Percentiles rank a stretch among this genome's conserved stretches.
phyloP scores from a whole-genome alignment of 2,329 filamentous ascomycete species.

The Fusarium subglutinans region DNA sequence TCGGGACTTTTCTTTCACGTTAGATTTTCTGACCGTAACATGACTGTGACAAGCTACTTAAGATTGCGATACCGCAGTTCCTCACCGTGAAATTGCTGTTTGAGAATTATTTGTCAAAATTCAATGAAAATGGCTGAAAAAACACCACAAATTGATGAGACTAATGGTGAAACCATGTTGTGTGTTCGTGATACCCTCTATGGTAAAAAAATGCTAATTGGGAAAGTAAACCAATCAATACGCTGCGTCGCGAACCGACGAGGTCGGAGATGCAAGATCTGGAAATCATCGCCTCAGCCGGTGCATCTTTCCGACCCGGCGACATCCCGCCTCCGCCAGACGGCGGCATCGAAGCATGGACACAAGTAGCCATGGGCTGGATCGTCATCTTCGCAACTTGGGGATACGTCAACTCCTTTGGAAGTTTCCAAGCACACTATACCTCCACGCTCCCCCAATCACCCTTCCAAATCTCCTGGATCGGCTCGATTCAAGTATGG shows the following conservation, averaged over 20 bases:
- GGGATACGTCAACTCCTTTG: constrained; percentile 58
- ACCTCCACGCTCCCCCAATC: constrained; percentile 43
- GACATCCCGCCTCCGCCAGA: constrained; percentile 36
- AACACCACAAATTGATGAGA: neutral
- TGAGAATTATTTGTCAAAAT: too few species aligned
- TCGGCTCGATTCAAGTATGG: constrained; percentile 57
- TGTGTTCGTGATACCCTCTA: neutral
- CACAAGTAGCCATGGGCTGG: constrained; percentile 52
- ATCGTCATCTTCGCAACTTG: constrained; percentile 54
- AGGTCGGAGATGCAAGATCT: constrained; percentile 23
- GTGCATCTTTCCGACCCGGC: constrained; percentile 9
- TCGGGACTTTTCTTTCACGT: neutral
- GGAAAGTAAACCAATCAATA: neutral
- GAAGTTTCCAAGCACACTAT: constrained; percentile 57
- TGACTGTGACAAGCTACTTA: neutral
- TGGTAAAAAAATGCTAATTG: neutral
- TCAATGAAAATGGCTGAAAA: neutral
- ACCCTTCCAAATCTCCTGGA: constrained; percentile 56
- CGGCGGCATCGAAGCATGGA: constrained; percentile 46
- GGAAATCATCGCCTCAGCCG: constrained; percentile 6
- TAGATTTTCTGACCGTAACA: neutral
- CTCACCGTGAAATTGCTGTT: neutral
- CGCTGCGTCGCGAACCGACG: neutral
- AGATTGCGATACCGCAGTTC: neutral
- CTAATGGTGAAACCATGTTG: neutral